Evolutionary conservation across 768 basidiomycete species (phyloP), one percentile per base, ranked within the genome.

Genomic region (Boletus patriciae): DNA sequence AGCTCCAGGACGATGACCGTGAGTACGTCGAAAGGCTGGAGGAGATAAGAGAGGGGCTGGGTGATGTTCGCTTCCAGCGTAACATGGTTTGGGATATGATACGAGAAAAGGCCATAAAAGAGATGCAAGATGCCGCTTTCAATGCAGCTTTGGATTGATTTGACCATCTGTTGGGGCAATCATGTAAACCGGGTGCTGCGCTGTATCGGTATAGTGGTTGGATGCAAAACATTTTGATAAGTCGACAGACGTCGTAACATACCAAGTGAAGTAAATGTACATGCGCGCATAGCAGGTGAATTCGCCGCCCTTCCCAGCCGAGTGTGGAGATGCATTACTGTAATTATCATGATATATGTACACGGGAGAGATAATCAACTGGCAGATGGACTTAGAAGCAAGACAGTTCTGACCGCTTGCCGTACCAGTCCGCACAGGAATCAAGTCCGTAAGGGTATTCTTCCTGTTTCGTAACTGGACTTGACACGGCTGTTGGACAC

Each of bases 11-110:
- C 65, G 92, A 94, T 63, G 88, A 88, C 6, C 78, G 90, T 44
- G 92, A 94, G 70, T 94, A 94, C 66, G 84, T 88, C 6, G 92
- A 93, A 66, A 82, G 92, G 27, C 72, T 94, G 52, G 83, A 89
- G 64, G 92, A 94, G 69, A 90, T 94, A 52, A 74, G 92, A 51
- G 90, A 94, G 62, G 84, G 84, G 3, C 70, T 94, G 53, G 92
- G 92, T 6, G 86, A 89, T 61, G 81, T 88, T 31, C 76, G 85
- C 52, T 80, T 81, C 3, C 89, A 92, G 67, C 77, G 91, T 52
- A 80, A 87, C 66, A 76, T 79, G 11, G 79, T 94, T 19, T 94
- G 92, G 92, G 80, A 84, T 55, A 71, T 85, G 68, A 86, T 92
- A 50, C 82, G 92, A 55, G 83, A 86, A 70, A 80, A 82, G 55